Evolutionary conservation across 1,284 basidiomycete genomes (phyloP).

Genomic region (Omphalotus olearius): DNA sequence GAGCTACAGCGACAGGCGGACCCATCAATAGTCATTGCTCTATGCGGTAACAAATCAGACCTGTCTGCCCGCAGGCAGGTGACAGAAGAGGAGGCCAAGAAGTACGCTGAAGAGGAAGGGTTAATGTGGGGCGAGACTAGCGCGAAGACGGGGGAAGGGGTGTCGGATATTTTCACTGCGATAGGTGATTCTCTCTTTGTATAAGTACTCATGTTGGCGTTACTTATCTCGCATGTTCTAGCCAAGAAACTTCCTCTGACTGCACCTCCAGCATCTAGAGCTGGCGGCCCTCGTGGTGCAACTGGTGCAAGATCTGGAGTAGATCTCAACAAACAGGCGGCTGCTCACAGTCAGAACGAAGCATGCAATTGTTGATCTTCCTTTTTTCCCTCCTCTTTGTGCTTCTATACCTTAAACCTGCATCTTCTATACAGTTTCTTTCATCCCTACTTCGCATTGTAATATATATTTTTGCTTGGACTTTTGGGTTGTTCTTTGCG

Average conservation of each 20-base stretch:
- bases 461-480: conserved; percentile 9
- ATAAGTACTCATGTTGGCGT: neutral
- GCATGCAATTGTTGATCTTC: conserved; percentile 66
- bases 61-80: conserved; percentile 80
- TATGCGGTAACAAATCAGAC: conserved; percentile 96
- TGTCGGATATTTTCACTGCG: conserved; percentile 83
- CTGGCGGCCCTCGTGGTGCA: conserved; percentile 45
- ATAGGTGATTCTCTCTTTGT: conserved; percentile 52
- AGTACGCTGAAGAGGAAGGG: conserved; percentile 93
- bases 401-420: conserved; percentile 8
- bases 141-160: conserved; percentile 91
- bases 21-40: conserved; percentile 91
- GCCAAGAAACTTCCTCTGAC: conserved; percentile 79
- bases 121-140: conserved; percentile 96
- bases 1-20: conserved; percentile 97
- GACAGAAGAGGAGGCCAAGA: conserved; percentile 81
- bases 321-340: conserved; percentile 62
- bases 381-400: conserved; percentile 1
- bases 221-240: conserved; percentile 25
- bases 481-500: neutral
- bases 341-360: conserved; percentile 51
- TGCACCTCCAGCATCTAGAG: conserved; percentile 60
- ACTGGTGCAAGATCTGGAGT: conserved; percentile 55
- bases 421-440: neutral
- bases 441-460: conserved; percentile 5